Evolutionary conservation across 106 monocot genomes (phyloP), one percentile per base, ranked within the genome.

Genomic region (Dendrobium catenatum): DNA sequence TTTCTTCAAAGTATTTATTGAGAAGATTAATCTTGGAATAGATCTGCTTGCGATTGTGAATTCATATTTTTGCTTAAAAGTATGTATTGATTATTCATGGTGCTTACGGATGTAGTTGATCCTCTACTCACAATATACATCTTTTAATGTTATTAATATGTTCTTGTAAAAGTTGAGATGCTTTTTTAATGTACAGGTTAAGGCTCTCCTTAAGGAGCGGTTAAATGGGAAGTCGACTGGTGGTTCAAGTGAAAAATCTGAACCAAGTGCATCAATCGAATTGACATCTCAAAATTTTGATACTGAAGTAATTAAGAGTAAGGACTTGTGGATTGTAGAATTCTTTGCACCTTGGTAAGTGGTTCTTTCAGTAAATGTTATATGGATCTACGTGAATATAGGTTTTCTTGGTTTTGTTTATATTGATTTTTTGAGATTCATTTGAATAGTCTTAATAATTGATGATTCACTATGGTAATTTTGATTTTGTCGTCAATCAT

Each of bases 291-390:
- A 75, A 18, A 98, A 93, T 81, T 98, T 98, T 82, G 94, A 98
- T 83, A 89, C 89, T 51, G 70, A 83, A 9, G 98, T 98, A 68
- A 6, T 91, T 11, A 98, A 94, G 83, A 98, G 94, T 67, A 98
- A 95, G 51, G 94, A 98, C 8, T 86, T 98, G 17, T 98, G 98
- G 98, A 85, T 98, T 43, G 95, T 98, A 44, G 94, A 98, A 82
- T 98, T 95, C 85, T 98, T 98, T 82, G 94, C 98, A 78, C 98
- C 98, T 77, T 98, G 98, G 98, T 98, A 76, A 27, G 76, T 76
- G 49, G 26, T 4, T 76, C 11, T 76, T 15, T 27, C 0, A 44
- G 43, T 74, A 44, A 70, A 74, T 4, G 4, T 44, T 74, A 70
- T 29, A 15, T 70, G 31, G 70, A 15, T 70, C 64, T 66, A 70